A percentile compares a stretch with the other conserved stretches of the same genome.
phyloP scores from a whole-genome alignment of 192 early-diverging fungal genomes.

The Chytriomyces sp. region DNA sequence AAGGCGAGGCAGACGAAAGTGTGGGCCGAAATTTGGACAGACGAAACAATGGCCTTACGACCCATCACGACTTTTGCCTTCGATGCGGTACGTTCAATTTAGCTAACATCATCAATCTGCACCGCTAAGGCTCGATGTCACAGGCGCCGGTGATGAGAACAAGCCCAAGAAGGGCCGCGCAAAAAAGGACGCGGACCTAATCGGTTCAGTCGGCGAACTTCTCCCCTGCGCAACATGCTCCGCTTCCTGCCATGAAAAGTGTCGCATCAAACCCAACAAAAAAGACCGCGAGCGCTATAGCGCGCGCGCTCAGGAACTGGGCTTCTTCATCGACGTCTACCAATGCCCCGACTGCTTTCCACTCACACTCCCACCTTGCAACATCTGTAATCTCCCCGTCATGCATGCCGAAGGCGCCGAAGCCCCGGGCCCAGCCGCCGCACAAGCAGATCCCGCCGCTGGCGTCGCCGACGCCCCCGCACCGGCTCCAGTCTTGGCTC shows the following conservation, averaged over 20 bases:
- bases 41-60: too few relatives aligned
- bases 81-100: slow-evolving; percentile 20
- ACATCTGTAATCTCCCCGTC: too few relatives aligned
- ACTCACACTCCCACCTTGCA: background rate
- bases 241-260: slow-evolving; percentile 13
- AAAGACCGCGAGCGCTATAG: background rate
- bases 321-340: background rate
- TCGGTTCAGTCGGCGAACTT: slow-evolving; percentile 11
- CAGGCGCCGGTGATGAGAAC: background rate
- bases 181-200: slow-evolving; percentile 24
- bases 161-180: background rate
- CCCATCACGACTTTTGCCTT: too few relatives aligned
- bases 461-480: background rate
- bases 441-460: background rate
- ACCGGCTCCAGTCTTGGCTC: too few relatives aligned
- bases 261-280: slow-evolving; percentile 2
- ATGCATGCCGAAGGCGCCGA: background rate
- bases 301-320: background rate
- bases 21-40: too few relatives aligned
- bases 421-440: background rate
- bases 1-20: too few relatives aligned
- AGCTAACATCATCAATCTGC: background rate
- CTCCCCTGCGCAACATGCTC: slow-evolving; percentile 30
- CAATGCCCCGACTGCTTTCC: slow-evolving; percentile 26
- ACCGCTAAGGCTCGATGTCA: too few relatives aligned